phyloP scores from a whole-genome alignment of 495 filamentous ascomycete genomes.

The Annulohypoxylon stygium region DNA sequence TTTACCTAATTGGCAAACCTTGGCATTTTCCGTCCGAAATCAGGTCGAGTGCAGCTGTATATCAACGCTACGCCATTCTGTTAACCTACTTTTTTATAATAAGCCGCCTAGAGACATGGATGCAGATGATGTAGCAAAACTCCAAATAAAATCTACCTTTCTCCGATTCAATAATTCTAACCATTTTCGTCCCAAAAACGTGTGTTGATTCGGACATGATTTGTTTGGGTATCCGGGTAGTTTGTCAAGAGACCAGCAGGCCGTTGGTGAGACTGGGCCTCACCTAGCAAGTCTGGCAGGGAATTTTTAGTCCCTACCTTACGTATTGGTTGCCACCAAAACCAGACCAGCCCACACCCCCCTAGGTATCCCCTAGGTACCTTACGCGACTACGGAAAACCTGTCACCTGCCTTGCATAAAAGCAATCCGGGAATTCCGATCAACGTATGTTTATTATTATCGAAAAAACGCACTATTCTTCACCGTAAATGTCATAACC shows the following conservation, averaged over 20 bases:
- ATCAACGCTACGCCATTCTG: slow-evolving; percentile 22
- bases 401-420: slow-evolving; percentile 41
- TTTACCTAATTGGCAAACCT: slow-evolving; percentile 20
- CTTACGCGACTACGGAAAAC: slow-evolving; percentile 33
- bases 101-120: slow-evolving; percentile 28
- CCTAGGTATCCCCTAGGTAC: slow-evolving; percentile 38
- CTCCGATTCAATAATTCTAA: neutral
- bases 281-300: slow-evolving; percentile 46
- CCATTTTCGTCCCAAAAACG: slow-evolving; percentile 8
- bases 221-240: slow-evolving; percentile 41
- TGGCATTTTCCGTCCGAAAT: slow-evolving; percentile 15
- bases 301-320: slow-evolving; percentile 45
- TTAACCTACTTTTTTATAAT: slow-evolving; percentile 46
- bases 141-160: slow-evolving; percentile 6
- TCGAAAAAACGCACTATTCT: slow-evolving; percentile 14
- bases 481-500: slow-evolving; percentile 1
- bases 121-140: slow-evolving; percentile 30
- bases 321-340: slow-evolving; percentile 37
- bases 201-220: slow-evolving; percentile 24
- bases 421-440: slow-evolving; percentile 35
- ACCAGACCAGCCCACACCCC: slow-evolving; percentile 39
- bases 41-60: slow-evolving; percentile 44
- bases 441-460: slow-evolving; percentile 13
- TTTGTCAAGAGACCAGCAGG: slow-evolving; percentile 48
- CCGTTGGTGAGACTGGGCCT: slow-evolving; percentile 48